A percentile compares a stretch with the other conserved stretches of the same genome.
Conservation (phyloP, 352 stramenopile genomes). For the Phytophthora uliginosa region DNA sequence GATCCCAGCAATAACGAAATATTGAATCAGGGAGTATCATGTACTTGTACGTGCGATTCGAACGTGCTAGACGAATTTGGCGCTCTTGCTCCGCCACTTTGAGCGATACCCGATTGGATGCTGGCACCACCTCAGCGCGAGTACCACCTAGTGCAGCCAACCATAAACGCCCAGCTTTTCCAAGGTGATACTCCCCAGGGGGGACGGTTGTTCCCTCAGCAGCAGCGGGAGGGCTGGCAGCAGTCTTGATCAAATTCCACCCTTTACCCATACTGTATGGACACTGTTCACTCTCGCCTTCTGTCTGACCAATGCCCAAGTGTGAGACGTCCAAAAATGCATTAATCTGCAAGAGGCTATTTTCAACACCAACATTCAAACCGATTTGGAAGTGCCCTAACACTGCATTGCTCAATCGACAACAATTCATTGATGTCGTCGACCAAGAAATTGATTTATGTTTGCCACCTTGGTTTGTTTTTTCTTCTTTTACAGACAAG, state of each 20-base stretch:
- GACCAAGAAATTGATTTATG: not conserved
- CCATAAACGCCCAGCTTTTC: constrained; percentile 29
- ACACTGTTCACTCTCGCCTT: not conserved
- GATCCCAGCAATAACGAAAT: constrained; percentile 61
- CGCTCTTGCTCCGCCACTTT: constrained; percentile 65
- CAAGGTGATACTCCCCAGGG: constrained; percentile 12
- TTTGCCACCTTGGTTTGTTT: not conserved
- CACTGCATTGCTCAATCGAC: too few species aligned
- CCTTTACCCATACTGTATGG: constrained; percentile 21
- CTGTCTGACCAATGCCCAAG: constrained; percentile 8
- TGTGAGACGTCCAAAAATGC: constrained; percentile 22
- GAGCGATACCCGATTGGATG: constrained; percentile 65
- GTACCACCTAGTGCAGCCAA: constrained; percentile 22
- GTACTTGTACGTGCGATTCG: constrained; percentile 49
- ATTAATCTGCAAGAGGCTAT: constrained; percentile 20
- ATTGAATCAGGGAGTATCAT: constrained; percentile 57
- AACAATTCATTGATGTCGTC: not conserved
- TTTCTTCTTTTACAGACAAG: constrained; percentile 17
- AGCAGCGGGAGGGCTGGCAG: constrained; percentile 5
- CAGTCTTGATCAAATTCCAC: constrained; percentile 27
- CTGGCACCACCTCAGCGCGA: constrained; percentile 56
- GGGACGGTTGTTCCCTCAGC: not conserved
- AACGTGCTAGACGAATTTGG: constrained; percentile 44
- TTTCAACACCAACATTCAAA: constrained; percentile 23
- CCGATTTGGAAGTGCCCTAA: constrained; percentile 1